Base-by-base conservation (phyloP, 352 stramenopile species). In the Pilasporangium apinafurcum region DNA sequence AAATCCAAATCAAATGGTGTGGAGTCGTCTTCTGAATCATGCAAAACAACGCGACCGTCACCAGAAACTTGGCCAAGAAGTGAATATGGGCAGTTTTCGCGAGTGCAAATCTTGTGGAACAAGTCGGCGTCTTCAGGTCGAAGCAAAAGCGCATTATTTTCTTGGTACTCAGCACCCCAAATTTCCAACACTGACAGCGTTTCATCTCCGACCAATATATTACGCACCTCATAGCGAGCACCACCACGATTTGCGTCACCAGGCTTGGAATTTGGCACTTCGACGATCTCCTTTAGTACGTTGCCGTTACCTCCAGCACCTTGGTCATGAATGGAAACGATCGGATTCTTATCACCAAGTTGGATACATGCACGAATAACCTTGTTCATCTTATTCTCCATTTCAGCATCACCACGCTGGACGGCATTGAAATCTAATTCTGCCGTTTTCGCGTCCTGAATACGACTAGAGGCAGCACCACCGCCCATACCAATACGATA, bases 371-470 rank as follows among this genome's bases (percentile, higher is more conserved):
- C 95, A 51, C 95, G 86, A 62, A 99, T 98, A 10, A 99, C 81
- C 61, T 98, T 92, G 79, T 99, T 99, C 82, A 99, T 90, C 47
- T 98, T 97, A 77, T 98, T 99, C 62, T 98, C 96, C 97, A 99
- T 99, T 77, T 99, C 96, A 34, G 97, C 97, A 65, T 99, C 97
- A 17, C 97, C 97, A 47, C 97, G 88, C 70, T 99, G 97, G 5
- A 99, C 97, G 21, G 96, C 97, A 68, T 99, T 96, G 57, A 99
- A 99, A 72, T 99, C 96, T 9, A 99, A 66, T 27, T 92, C 87
- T 2, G 95, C 95, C 31, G 96, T 96, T 53, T 87, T 90, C 24
- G 65, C 76, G 55, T 96, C 92, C 58, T 98, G 88, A 37, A 98
- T 96, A 35, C 96, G 80, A 50, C 83, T 98, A 17, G 91, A 98